Conservation (phyloP, 352 stramenopile species). For the Aphanomyces astaci region DNA sequence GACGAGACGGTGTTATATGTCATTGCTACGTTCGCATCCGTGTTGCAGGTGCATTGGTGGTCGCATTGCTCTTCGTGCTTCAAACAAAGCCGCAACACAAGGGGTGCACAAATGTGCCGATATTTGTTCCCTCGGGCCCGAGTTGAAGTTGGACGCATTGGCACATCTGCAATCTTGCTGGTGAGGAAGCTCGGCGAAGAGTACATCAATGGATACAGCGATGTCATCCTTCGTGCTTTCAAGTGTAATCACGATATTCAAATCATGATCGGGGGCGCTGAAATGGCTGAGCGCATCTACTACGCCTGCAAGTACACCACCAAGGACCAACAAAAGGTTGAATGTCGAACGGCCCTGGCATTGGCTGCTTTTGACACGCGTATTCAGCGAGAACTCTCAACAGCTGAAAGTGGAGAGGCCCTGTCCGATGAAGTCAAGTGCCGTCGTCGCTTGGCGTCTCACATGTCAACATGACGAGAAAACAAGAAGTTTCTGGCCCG, state of each 20-base stretch:
- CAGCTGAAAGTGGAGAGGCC: no score
- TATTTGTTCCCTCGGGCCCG: neutral
- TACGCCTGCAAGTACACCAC: constrained; percentile 22
- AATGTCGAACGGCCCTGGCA: neutral
- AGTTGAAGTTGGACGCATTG: neutral
- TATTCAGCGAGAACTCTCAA: no score
- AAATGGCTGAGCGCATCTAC: constrained; percentile 18
- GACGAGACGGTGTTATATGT: neutral
- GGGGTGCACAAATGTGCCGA: no score
- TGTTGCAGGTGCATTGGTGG: neutral
- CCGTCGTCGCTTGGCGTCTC: no score
- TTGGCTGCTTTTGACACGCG: no score
- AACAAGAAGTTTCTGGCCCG: no score
- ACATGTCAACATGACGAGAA: no score
- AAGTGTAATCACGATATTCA: constrained; percentile 26
- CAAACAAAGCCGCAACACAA: no score
- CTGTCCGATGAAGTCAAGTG: no score
- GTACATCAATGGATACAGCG: constrained; percentile 20
- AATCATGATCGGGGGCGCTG: constrained; percentile 4
- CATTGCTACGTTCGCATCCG: neutral
- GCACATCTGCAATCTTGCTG: neutral
- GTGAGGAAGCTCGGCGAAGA: neutral
- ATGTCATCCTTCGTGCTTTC: constrained; percentile 18
- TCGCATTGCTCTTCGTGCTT: neutral
- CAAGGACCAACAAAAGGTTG: neutral